Evolutionary conservation across 352 stramenopile genomes (phyloP).

Genomic region (Globisporangium mamillatum): DNA sequence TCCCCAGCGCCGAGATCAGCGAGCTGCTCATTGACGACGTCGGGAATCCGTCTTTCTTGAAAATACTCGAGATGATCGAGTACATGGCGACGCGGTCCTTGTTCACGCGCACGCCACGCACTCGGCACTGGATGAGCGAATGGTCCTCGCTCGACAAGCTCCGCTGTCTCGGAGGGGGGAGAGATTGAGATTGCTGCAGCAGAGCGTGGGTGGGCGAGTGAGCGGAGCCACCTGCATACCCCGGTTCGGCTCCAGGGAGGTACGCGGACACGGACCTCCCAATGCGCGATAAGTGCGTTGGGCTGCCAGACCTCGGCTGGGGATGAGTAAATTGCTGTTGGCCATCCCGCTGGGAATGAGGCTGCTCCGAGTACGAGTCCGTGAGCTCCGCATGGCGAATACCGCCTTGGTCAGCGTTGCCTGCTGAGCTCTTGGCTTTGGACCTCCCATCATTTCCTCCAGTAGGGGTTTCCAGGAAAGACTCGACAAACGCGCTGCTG

Average conservation of each 20-base stretch:
- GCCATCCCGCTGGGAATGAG: background rate
- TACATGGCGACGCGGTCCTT: constrained; percentile 53
- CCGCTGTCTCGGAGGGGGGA: background rate
- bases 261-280: constrained; percentile 13
- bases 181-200: background rate
- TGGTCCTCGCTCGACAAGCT: constrained; percentile 1
- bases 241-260: background rate
- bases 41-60: constrained; percentile 14
- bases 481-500: constrained; percentile 10
- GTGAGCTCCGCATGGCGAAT: constrained; percentile 5
- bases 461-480: background rate
- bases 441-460: background rate
- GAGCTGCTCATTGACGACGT: constrained; percentile 7
- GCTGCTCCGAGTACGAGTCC: background rate
- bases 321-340: background rate
- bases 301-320: background rate
- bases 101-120: constrained; percentile 52
- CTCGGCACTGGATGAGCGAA: constrained; percentile 39
- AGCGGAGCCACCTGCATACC: background rate
- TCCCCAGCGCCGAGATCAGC: constrained; percentile 9
- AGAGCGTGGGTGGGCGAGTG: background rate
- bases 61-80: constrained; percentile 46
- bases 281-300: constrained; percentile 11
- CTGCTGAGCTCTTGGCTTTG: background rate
- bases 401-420: background rate